Evolutionary conservation across 805 yeast genomes (phyloP).

Genomic region (Candida sithepensis): DNA sequence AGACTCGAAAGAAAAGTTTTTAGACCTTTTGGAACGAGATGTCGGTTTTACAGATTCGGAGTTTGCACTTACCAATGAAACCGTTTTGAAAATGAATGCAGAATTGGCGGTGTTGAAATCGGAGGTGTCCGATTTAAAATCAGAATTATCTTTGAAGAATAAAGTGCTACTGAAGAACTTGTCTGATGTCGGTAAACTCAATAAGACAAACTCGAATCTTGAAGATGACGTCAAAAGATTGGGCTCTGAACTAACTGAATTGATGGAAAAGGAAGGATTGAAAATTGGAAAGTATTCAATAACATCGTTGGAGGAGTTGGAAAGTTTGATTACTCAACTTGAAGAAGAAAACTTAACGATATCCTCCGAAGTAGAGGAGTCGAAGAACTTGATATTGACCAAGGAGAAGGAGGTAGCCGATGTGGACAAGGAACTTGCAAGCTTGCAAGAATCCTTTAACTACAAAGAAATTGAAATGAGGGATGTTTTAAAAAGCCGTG

Average conservation of each 20-base stretch:
- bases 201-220: conserved; percentile 23
- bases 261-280: conserved; percentile 21
- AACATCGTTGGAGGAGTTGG: neutral
- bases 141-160: conserved; percentile 15
- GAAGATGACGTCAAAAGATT: conserved; percentile 15
- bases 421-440: neutral
- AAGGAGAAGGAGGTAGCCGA: conserved; percentile 1
- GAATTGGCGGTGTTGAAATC: conserved; percentile 12
- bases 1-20: conserved; percentile 65
- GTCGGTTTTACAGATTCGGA: conserved; percentile 21
- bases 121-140: conserved; percentile 19
- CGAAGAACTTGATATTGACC: neutral
- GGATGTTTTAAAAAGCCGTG: neutral
- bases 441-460: neutral
- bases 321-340: neutral
- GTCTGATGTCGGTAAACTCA: conserved; percentile 32
- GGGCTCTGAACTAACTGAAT: conserved; percentile 26
- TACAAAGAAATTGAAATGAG: neutral
- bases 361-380: neutral
- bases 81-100: conserved; percentile 13
- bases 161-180: conserved; percentile 19
- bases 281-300: conserved; percentile 19
- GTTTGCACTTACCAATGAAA: conserved; percentile 16
- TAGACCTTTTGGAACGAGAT: conserved; percentile 45
- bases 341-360: neutral